Evolutionary conservation across 306 rosid genomes (phyloP), one percentile per base, ranked within the genome.

Genomic region (Inga oerstediana): DNA sequence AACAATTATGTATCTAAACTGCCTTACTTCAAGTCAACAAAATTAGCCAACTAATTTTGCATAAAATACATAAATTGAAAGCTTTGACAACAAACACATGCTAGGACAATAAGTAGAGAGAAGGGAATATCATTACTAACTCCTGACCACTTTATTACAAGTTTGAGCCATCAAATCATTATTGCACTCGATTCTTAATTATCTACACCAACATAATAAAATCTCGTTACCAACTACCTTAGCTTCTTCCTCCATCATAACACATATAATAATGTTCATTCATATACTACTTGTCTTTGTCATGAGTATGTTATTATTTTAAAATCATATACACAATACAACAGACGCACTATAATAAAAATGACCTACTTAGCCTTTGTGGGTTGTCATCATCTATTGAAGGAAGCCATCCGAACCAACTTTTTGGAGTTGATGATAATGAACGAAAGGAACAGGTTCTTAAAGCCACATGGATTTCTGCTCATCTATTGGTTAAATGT

Each of bases 351-450:
- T 39, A 39, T 6, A 39, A 39, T 51, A 4, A 51, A 51, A 6
- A 51, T 9, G 34, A 22, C 54, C 73, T 66, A n/a, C n/a, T n/a
- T n/a, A n/a, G 37, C 72, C 76, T 80, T 80, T 59, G 61, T 77
- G 8, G 9, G 30, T 32, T 77, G 82, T 77, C 76, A 27, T 77
- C 43, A 73, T 83, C 80, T 72, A 59, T 80, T 35, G 32, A 51
- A 82, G 59, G 80, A 84, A 79, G 75, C 82, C 75, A 78, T 81
- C 59, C 61, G 85, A 82, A 72, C 72, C 72, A 88, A 39, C 71
- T 79, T 75, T 39, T 24, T 71, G 34, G 44, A 27, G 80, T 77
- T 73, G 48, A 37, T 2, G 8, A 69, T 59, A 76, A 82, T 19
- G 64, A 85, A 62, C 79, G 51, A 43, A 82, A 85, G 17, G 77